Conservation (phyloP, 441 rosid species). For the Isatis lusitanica region DNA sequence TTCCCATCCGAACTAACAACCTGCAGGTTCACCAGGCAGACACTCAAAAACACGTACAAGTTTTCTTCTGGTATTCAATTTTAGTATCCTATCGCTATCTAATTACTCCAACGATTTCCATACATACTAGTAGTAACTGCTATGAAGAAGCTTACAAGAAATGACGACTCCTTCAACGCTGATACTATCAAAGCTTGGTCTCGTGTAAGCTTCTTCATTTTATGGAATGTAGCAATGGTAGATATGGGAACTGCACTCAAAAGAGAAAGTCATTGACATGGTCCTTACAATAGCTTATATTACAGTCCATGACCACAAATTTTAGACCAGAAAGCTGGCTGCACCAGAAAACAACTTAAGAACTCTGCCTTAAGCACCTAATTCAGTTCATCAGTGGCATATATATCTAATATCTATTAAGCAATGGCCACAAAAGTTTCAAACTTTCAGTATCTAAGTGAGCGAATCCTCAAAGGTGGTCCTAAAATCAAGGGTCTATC, state of each 20-base stretch:
- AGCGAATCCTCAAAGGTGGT: not conserved
- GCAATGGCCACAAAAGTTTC: not conserved
- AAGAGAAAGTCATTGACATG: not conserved
- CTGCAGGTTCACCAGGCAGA: constrained; percentile 39
- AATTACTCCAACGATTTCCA: not conserved
- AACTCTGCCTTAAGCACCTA: constrained; percentile 54
- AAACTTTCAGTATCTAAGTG: not conserved
- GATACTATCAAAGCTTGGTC: constrained; percentile 49
- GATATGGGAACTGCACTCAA: constrained; percentile 68
- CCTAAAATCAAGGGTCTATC: not conserved
- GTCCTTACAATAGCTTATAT: not conserved
- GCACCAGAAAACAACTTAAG: not conserved
- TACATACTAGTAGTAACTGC: not conserved
- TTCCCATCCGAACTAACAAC: constrained; percentile 72
- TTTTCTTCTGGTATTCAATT: not conserved
- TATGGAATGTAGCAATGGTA: constrained; percentile 65
- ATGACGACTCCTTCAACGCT: constrained; percentile 79
- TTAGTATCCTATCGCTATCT: not conserved
- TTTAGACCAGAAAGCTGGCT: constrained; percentile 43
- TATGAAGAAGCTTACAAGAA: constrained; percentile 53
- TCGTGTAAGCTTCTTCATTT: constrained; percentile 76
- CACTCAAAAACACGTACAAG: not conserved
- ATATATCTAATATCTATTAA: constrained; percentile 41
- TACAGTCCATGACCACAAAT: not conserved
- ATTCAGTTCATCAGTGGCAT: constrained; percentile 44